These are phyloP conservation scores for Apiospora arundinis DNA, from an alignment of 2,329 filamentous ascomycete genomes.

Conservation along the genomic window DNA sequence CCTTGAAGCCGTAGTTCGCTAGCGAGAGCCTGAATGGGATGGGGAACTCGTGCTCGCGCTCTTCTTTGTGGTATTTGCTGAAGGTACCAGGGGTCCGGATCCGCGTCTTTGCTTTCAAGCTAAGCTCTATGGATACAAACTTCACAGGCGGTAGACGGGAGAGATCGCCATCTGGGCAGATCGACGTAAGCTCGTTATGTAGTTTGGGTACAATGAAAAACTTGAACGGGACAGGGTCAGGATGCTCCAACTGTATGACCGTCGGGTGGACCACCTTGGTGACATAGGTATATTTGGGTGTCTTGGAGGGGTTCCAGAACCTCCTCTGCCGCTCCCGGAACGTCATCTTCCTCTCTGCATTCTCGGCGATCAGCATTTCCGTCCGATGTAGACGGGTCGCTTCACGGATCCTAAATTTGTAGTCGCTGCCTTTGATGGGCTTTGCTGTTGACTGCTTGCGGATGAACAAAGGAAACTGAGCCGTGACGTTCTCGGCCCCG, in stretches of 20 bases:
- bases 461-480: conserved; percentile 22
- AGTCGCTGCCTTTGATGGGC: conserved; percentile 19
- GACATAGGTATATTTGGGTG: conserved; percentile 20
- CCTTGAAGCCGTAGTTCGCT: neutral
- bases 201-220: conserved; percentile 20
- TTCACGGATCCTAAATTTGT: conserved; percentile 7
- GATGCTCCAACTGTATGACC: conserved; percentile 23
- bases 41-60: conserved; percentile 14
- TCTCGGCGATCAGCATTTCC: conserved; percentile 18
- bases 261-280: conserved; percentile 21
- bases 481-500: conserved; percentile 2
- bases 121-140: conserved; percentile 2
- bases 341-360: conserved; percentile 19
- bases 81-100: conserved; percentile 6
- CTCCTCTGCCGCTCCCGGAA: conserved; percentile 22
- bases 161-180: conserved; percentile 21
- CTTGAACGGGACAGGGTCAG: conserved; percentile 22
- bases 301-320: conserved; percentile 24
- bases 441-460: conserved; percentile 15
- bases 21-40: neutral
- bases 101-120: conserved; percentile 18
- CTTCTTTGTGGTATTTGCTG: neutral
- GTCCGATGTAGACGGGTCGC: neutral
- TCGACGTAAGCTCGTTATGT: neutral
- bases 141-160: conserved; percentile 21